Percentiles rank a stretch among this genome's conserved stretches.
Conservation (phyloP, 116 monocot species). For the Trichopus zeylanicus region DNA sequence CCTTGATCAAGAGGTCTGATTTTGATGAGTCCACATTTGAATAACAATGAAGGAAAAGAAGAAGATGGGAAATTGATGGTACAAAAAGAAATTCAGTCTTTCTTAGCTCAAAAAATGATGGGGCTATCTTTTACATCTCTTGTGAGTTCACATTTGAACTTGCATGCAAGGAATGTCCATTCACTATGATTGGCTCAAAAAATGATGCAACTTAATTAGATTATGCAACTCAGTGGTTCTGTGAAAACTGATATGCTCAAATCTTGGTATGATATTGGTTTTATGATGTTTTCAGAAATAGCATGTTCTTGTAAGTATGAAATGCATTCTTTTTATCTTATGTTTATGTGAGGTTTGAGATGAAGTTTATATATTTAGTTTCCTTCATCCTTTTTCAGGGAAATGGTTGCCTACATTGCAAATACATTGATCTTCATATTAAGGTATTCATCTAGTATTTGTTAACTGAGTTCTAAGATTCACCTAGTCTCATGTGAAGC, state of each 20-base stretch:
- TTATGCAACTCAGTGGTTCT: not conserved
- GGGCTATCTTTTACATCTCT: not conserved
- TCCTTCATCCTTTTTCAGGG: slow-evolving; percentile 46
- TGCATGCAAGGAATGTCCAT: not conserved
- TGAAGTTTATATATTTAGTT: not conserved
- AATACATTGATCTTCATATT: slow-evolving; percentile 95
- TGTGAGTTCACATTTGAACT: not conserved
- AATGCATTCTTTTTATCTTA: not conserved
- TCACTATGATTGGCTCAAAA: no score
- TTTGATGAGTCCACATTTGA: no score
- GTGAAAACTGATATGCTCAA: not conserved
- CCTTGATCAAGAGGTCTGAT: no score
- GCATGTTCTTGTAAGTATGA: not conserved
- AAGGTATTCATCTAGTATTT: slow-evolving; percentile 43
- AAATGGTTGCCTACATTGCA: slow-evolving; percentile 98
- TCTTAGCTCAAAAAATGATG: no score
- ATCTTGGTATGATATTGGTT: not conserved
- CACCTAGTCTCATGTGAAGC: not conserved
- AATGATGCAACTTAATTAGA: no score
- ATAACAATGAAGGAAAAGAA: no score
- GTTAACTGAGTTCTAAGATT: not conserved
- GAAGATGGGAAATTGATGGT: no score
- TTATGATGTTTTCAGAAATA: not conserved
- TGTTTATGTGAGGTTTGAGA: not conserved
- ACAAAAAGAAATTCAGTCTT: no score